Conservation (phyloP, 805 yeast species). For the Kuraishia molischiana region DNA sequence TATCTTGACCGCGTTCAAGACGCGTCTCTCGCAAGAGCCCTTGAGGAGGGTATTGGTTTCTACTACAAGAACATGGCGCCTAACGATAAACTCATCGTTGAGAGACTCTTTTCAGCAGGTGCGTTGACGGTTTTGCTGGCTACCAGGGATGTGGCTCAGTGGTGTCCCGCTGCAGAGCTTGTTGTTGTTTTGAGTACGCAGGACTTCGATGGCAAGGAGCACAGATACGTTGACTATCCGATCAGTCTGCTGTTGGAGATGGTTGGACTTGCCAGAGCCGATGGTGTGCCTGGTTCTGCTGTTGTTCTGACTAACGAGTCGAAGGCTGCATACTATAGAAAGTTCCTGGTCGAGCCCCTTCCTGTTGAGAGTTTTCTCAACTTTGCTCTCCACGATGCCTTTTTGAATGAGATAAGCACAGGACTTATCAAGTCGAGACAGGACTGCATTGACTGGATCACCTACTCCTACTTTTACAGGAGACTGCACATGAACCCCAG, state of each 20-base stretch:
- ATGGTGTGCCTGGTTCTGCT: constrained; percentile 27
- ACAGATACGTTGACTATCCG: constrained; percentile 58
- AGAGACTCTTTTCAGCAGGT: constrained; percentile 38
- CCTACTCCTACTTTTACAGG: constrained; percentile 75
- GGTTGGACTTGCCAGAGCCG: constrained; percentile 34
- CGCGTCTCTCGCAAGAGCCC: constrained; percentile 26
- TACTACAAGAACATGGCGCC: constrained; percentile 46
- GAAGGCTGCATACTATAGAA: constrained; percentile 53
- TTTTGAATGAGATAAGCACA: constrained; percentile 66
- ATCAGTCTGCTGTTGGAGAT: constrained; percentile 56
- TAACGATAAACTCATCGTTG: constrained; percentile 45
- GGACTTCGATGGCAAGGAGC: constrained; percentile 63
- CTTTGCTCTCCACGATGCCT: constrained; percentile 49
- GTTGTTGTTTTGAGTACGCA: constrained; percentile 68
- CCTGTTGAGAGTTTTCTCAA: constrained; percentile 79
- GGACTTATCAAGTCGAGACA: constrained; percentile 58
- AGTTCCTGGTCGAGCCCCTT: constrained; percentile 61
- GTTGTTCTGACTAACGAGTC: constrained; percentile 47
- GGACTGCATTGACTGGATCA: constrained; percentile 85
- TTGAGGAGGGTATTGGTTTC: constrained; percentile 56
- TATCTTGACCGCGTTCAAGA: constrained; percentile 38
- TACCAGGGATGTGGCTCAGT: constrained; percentile 43
- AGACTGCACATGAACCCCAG: constrained; percentile 78
- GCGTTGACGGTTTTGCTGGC: constrained; percentile 50
- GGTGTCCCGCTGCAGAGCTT: constrained; percentile 39